These are phyloP conservation scores for Rubia yunnanensis DNA, from an alignment of 257 asterid genomes.

Conservation along the genomic window DNA sequence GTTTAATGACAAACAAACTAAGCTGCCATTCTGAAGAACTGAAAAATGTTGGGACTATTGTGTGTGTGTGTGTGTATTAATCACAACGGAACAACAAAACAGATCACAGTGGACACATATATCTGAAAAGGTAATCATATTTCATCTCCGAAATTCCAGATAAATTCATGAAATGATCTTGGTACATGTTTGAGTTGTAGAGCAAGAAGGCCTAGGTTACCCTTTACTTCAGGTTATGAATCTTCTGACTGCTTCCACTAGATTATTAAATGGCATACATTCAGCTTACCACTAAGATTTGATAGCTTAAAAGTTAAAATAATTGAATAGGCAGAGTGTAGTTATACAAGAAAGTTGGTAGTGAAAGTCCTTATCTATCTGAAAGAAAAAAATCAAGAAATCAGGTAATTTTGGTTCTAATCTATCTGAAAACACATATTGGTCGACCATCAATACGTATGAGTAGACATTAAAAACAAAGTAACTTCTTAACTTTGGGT, in stretches of 20 bases:
- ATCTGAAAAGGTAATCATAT: background rate
- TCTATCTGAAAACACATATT: background rate
- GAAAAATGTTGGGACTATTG: background rate
- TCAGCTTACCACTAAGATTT: background rate
- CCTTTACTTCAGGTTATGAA: background rate
- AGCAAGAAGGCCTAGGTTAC: background rate
- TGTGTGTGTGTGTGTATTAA: no score
- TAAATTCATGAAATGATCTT: background rate
- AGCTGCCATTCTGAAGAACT: background rate
- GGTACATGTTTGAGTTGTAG: background rate
- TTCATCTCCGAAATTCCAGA: background rate
- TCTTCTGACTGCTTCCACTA: background rate
- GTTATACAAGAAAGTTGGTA: no score
- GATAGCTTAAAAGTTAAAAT: background rate
- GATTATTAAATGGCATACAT: background rate
- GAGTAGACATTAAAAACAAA: background rate
- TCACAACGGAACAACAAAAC: no score
- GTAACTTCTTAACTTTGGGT: background rate
- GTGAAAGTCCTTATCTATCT: no score
- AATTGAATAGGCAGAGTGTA: background rate
- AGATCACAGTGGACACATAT: background rate
- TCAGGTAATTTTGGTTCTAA: background rate
- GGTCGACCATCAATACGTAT: background rate
- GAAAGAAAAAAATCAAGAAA: no score
- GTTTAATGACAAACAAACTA: background rate